Evolutionary conservation across 2,329 filamentous ascomycete genomes (phyloP).

Genomic region (Penicillium sp.): DNA sequence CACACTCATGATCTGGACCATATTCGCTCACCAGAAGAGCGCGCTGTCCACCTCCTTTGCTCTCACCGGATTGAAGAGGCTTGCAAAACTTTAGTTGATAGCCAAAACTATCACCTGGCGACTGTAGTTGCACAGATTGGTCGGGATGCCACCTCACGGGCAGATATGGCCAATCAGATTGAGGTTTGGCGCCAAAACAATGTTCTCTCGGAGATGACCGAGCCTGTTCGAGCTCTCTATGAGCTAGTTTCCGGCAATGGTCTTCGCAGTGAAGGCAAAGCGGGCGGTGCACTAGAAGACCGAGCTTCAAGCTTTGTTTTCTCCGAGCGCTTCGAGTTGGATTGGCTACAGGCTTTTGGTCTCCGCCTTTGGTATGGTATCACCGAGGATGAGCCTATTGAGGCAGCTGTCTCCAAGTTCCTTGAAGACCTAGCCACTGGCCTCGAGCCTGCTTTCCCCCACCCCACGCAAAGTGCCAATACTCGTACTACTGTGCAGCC

Average conservation of each 20-base stretch:
- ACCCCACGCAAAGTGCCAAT: slow-evolving; percentile 69
- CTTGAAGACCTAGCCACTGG: slow-evolving; percentile 70
- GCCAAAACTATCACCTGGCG: slow-evolving; percentile 78
- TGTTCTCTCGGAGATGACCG: slow-evolving; percentile 81
- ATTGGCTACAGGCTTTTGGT: slow-evolving; percentile 93
- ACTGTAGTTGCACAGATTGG: slow-evolving; percentile 82
- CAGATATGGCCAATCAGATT: slow-evolving; percentile 77
- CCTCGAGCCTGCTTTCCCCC: slow-evolving; percentile 66
- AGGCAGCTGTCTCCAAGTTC: slow-evolving; percentile 71
- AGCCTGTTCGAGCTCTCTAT: slow-evolving; percentile 82
- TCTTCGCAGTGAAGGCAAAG: slow-evolving; percentile 75
- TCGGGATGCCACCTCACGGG: slow-evolving; percentile 65
- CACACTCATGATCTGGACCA: slow-evolving; percentile 68
- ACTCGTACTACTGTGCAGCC: slow-evolving; percentile 60
- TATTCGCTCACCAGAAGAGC: slow-evolving; percentile 71
- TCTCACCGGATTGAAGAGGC: slow-evolving; percentile 79
- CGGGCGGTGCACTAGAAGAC: slow-evolving; percentile 73
- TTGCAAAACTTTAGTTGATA: slow-evolving; percentile 73
- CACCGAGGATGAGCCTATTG: slow-evolving; percentile 66
- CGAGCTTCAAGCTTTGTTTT: slow-evolving; percentile 77
- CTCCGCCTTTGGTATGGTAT: slow-evolving; percentile 87
- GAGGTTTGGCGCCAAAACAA: slow-evolving; percentile 81
- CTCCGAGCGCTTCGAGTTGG: slow-evolving; percentile 77
- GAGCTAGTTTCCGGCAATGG: slow-evolving; percentile 86
- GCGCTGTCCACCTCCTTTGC: slow-evolving; percentile 76